Evolutionary conservation across 2,329 filamentous ascomycete species (phyloP).

Genomic region (Apiospora hydei): DNA sequence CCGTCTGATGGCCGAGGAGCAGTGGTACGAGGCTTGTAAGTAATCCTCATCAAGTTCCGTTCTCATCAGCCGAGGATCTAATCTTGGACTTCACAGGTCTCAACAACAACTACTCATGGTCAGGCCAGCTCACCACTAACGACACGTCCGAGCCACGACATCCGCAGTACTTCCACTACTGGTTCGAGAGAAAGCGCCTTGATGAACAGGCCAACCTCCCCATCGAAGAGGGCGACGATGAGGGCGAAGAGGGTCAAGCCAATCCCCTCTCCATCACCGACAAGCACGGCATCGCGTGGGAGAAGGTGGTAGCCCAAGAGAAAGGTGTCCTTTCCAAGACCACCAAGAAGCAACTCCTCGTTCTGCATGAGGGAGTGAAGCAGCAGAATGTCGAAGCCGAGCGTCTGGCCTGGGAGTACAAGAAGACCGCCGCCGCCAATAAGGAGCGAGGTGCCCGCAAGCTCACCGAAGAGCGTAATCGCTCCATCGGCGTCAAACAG

Average conservation of each 20-base stretch:
- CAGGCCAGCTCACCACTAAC: no score
- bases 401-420: not conserved
- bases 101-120: not conserved
- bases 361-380: not conserved
- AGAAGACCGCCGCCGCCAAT: not conserved
- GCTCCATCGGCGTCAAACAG: not conserved
- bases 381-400: not conserved
- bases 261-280: not conserved
- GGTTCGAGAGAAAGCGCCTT: not conserved
- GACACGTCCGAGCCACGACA: not conserved
- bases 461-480: not conserved
- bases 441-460: not conserved
- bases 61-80: not conserved
- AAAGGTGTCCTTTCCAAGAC: not conserved
- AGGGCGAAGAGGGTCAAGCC: no score
- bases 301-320: not conserved
- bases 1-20: not conserved
- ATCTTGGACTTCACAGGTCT: not conserved
- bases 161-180: not conserved
- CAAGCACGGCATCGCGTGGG: not conserved
- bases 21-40: not conserved
- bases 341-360: not conserved
- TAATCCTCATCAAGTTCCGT: fast-evolving
- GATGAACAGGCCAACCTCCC: not conserved
- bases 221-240: not conserved